These are phyloP conservation scores for Golubevia sp. DNA, from an alignment of 1,284 basidiomycete species.

Conservation along the genomic window DNA sequence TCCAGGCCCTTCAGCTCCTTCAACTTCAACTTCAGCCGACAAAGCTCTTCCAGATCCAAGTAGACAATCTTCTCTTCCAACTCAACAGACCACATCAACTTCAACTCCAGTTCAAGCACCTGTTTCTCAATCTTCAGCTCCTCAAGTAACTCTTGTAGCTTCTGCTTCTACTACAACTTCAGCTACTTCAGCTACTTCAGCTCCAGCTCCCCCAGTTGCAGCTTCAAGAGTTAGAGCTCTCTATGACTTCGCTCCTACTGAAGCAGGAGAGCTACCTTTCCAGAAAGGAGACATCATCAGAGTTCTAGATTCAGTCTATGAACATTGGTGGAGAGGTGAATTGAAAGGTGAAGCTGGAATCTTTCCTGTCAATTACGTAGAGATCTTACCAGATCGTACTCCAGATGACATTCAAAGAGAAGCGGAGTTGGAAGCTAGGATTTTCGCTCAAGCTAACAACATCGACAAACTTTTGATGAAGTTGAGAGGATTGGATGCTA, in stretches of 20 bases:
- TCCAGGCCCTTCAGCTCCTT: neutral
- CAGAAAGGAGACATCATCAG: conserved; percentile 93
- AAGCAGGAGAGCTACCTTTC: conserved; percentile 89
- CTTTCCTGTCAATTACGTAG: conserved; percentile 97
- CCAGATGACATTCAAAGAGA: conserved; percentile 78
- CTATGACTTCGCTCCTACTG: conserved; percentile 85
- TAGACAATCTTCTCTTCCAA: neutral
- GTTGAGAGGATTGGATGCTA: conserved; percentile 76
- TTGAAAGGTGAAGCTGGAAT: conserved; percentile 90
- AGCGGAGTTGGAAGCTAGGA: conserved; percentile 83
- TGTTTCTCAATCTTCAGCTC: neutral
- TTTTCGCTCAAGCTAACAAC: conserved; percentile 81
- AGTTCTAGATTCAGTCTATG: conserved; percentile 90
- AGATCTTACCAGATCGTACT: conserved; percentile 85
- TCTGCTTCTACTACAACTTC: conserved; percentile 63
- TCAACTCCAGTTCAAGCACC: neutral
- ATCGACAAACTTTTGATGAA: conserved; percentile 85
- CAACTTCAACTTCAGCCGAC: neutral
- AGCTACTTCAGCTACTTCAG: conserved; percentile 42
- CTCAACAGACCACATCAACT: neutral
- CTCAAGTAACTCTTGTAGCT: conserved; percentile 35
- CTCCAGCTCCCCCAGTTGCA: conserved; percentile 28
- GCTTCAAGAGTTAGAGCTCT: conserved; percentile 74
- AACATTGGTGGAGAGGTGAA: conserved; percentile 98
- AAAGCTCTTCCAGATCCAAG: neutral